Evolutionary conservation across 2,329 filamentous ascomycete species (phyloP).

Genomic region (Phyllosticta citriasiana): DNA sequence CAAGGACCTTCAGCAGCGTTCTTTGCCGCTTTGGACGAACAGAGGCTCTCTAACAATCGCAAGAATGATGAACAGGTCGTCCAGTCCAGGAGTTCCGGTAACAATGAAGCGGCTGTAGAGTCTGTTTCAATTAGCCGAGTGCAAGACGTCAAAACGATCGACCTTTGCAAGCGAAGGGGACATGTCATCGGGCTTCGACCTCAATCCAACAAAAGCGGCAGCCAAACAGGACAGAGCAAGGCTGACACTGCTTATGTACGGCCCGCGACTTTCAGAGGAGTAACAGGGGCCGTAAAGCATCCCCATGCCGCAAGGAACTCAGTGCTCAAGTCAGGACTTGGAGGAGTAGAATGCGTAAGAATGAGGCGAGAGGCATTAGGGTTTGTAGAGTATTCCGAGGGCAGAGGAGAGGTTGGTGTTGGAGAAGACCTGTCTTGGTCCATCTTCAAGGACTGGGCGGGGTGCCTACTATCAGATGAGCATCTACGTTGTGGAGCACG

Average conservation of each 20-base stretch:
- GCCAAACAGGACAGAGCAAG: background rate
- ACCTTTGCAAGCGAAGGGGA: too few species aligned
- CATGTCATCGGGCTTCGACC: background rate
- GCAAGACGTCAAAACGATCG: background rate
- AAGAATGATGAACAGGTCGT: background rate
- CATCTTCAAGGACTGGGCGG: too few species aligned
- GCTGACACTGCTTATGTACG: background rate
- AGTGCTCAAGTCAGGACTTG: background rate
- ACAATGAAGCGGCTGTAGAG: background rate
- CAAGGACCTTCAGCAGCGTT: background rate
- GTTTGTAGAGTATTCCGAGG: too few species aligned
- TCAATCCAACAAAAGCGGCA: background rate
- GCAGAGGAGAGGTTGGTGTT: too few species aligned
- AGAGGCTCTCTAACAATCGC: background rate
- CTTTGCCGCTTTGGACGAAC: background rate
- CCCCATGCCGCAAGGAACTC: background rate
- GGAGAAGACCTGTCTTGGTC: too few species aligned
- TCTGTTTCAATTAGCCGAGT: background rate
- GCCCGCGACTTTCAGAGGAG: background rate
- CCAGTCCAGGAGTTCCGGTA: background rate
- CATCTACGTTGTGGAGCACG: too few species aligned
- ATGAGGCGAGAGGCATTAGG: background rate
- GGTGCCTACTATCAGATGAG: too few species aligned
- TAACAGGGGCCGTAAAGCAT: background rate
- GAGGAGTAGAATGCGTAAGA: background rate